Percentiles rank a stretch among this genome's conserved stretches.
Conservation (phyloP, 1,284 basidiomycete genomes). For the Cronartium ribicola region DNA sequence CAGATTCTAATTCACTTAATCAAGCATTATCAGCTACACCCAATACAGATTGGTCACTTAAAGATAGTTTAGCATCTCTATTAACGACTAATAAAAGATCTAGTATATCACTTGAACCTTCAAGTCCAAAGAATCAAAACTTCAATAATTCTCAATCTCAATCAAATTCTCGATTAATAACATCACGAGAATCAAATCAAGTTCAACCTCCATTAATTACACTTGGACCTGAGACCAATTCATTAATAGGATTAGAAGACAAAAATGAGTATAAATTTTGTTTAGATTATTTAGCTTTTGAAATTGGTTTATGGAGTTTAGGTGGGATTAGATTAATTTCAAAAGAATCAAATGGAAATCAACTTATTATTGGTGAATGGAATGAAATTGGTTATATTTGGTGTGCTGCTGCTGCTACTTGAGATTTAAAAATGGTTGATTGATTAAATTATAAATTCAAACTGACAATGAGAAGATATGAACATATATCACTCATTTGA, state of each 20-base stretch:
- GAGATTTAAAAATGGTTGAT: too few relatives aligned
- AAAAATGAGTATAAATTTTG: background rate
- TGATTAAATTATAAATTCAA: too few relatives aligned
- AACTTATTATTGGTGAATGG: background rate
- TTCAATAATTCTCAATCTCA: too few relatives aligned
- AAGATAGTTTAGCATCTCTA: background rate
- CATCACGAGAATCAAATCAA: too few relatives aligned
- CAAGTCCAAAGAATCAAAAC: background rate
- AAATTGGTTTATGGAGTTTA: background rate
- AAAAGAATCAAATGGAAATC: background rate
- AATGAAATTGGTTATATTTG: background rate
- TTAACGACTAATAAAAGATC: background rate
- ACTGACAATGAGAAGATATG: too few relatives aligned
- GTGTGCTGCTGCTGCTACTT: background rate
- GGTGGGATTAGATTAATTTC: background rate
- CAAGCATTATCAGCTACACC: background rate
- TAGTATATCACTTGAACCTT: background rate
- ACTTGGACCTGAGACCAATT: too few relatives aligned
- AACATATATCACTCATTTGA: too few relatives aligned
- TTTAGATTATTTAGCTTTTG: background rate
- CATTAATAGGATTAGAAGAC: too few relatives aligned
- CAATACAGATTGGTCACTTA: background rate
- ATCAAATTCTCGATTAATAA: too few relatives aligned
- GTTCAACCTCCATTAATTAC: too few relatives aligned
- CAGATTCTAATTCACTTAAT: background rate